Evolutionary conservation across 2,329 filamentous ascomycete genomes (phyloP).

Genomic region (Beauveria sp.): DNA sequence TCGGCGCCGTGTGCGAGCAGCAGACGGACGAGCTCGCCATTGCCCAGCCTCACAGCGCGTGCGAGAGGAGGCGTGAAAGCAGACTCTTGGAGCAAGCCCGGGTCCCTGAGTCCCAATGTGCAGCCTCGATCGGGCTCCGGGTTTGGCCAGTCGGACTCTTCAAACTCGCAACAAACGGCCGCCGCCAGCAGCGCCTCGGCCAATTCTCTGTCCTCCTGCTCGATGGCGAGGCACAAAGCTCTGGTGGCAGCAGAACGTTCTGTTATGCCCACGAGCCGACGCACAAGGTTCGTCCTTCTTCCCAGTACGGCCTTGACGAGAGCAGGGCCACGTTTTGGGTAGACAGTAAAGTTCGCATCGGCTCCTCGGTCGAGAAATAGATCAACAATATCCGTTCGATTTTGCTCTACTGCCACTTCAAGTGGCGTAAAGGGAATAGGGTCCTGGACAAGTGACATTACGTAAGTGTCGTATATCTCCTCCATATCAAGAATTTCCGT

Average conservation of each 20-base stretch:
- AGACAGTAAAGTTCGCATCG: not conserved
- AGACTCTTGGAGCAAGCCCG: not conserved
- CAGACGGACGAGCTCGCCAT: not conserved
- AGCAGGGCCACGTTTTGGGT: too few relatives aligned
- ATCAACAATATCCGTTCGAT: not conserved
- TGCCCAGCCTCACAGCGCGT: not conserved
- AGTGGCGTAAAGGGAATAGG: not conserved
- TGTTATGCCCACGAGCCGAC: not conserved
- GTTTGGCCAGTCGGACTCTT: not conserved
- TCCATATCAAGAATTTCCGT: not conserved
- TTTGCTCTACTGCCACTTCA: not conserved
- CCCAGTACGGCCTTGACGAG: not conserved
- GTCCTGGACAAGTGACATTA: not conserved
- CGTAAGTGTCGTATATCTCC: not conserved
- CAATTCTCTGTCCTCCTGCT: not conserved
- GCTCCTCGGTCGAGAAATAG: not conserved
- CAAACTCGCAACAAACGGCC: not conserved
- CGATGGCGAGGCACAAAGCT: not conserved
- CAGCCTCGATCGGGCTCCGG: too few relatives aligned
- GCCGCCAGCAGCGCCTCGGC: not conserved
- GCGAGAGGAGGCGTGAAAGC: conserved; percentile 1
- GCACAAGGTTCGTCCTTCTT: not conserved
- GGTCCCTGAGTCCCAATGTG: too few relatives aligned
- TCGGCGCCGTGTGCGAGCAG: conserved; percentile 3
- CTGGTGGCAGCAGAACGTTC: not conserved